These are phyloP conservation scores for Debaryomyces sp. DNA, from an alignment of 1,139 yeast species.

Conservation along the genomic window DNA sequence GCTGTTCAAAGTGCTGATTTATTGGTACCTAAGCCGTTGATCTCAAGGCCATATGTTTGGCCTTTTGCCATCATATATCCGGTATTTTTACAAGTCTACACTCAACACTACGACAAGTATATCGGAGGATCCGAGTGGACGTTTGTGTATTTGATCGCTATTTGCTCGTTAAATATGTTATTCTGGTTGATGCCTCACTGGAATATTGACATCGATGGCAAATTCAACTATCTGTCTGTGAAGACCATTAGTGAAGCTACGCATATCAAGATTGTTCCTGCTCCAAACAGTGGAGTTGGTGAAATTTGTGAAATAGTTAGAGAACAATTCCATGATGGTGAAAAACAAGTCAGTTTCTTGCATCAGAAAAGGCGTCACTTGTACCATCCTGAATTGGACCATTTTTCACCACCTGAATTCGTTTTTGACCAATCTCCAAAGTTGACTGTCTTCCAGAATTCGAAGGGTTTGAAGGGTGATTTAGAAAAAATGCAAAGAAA, in stretches of 20 bases:
- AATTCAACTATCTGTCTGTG: slow-evolving; percentile 69
- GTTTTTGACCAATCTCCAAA: slow-evolving; percentile 65
- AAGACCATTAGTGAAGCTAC: slow-evolving; percentile 60
- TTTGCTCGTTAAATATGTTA: slow-evolving; percentile 72
- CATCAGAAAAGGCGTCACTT: slow-evolving; percentile 94
- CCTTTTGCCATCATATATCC: slow-evolving; percentile 87
- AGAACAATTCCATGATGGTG: slow-evolving; percentile 60
- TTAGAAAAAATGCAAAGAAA: slow-evolving; percentile 57
- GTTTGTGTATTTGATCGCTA: slow-evolving; percentile 77
- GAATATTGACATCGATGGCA: slow-evolving; percentile 73
- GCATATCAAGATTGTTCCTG: slow-evolving; percentile 76
- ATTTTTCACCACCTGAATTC: slow-evolving; percentile 83
- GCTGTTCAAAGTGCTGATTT: slow-evolving; percentile 67
- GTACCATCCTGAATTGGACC: slow-evolving; percentile 53
- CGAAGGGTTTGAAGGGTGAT: slow-evolving; percentile 66
- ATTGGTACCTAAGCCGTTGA: slow-evolving; percentile 65
- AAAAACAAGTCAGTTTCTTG: slow-evolving; percentile 68
- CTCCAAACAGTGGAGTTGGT: slow-evolving; percentile 83
- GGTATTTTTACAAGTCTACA: slow-evolving; percentile 65
- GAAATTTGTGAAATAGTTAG: slow-evolving; percentile 71
- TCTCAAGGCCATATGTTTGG: slow-evolving; percentile 77
- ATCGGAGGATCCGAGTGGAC: slow-evolving; percentile 87
- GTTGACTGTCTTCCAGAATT: slow-evolving; percentile 59
- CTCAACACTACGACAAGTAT: slow-evolving; percentile 72
- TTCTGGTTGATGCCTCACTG: slow-evolving; percentile 94